Base-by-base conservation (phyloP, 495 filamentous ascomycete species). In the Xeromyces bisporus region DNA sequence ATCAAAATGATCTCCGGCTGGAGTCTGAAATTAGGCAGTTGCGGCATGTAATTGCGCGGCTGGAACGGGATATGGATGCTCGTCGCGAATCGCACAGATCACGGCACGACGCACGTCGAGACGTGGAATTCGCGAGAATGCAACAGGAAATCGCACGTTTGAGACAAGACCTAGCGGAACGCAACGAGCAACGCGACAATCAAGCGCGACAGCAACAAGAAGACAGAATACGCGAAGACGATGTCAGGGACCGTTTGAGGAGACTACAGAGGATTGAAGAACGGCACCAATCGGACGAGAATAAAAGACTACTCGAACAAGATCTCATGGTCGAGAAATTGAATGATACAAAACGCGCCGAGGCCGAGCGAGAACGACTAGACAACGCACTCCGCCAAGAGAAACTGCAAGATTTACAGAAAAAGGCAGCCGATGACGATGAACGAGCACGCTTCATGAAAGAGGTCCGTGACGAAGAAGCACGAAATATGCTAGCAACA, bases 141-240 rank as follows among this genome's bases (percentile, higher is more conserved):
- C 53, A 60, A 39, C 50, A 51, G 38, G 64, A 67, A 40, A 56
- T 64, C 18, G 55, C 64, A 32, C 38, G 48, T 3, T 23, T 65
- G 36, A 45, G 58, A 43, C 46, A 55, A 20, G 56, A 76, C 37
- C 38, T 64, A 11, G 52, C 46, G 12, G 47, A 44, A 12, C 40
- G 43, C 23, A 50, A 49, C 14, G 53, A 55, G 16, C 17, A 37
- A 32, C 42, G 40, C 17, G 34, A 38, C 12, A 34, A 37, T 1
- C 42, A 40, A 13, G 45, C 49, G 6, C 25, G 40, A 9, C 29
- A 52, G 11, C 51, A 39, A n/a, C 43, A 55, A 3, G 55, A 60
- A 16, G 48, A 55, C 8, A 48, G 53, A 23, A 43, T 34, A 33
- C 57, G 54, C 20, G 57, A 61, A 39, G 51, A 51, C 11, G 51